Percentiles rank a stretch among this genome's conserved stretches.
Evolutionary conservation across 169 alveolate genomes (phyloP).

Genomic region (Plasmodium blacklocki): DNA sequence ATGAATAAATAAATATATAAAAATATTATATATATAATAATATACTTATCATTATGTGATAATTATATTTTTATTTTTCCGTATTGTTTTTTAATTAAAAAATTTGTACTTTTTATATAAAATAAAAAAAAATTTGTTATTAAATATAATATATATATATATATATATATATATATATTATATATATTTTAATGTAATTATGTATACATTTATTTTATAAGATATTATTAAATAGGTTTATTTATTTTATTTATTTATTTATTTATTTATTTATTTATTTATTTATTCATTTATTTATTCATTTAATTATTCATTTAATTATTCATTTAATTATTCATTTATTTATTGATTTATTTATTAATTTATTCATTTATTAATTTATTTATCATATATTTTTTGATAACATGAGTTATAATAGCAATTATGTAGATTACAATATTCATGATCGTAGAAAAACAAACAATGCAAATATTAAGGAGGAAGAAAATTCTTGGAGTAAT

Average conservation of each 20-base stretch:
- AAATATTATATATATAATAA: too few species aligned
- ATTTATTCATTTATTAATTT: not conserved
- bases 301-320: too few species aligned
- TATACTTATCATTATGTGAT: too few species aligned
- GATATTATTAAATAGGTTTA: not conserved
- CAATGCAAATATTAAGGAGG: conserved; percentile 22
- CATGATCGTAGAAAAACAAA: conserved; percentile 57
- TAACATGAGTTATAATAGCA: conserved; percentile 40
- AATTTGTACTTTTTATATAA: too few species aligned
- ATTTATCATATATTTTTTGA: conserved; percentile 9
- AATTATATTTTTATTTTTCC: too few species aligned
- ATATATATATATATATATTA: not conserved
- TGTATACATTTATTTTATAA: not conserved
- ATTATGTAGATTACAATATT: conserved; percentile 23
- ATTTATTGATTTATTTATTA: too few species aligned
- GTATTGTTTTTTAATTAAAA: too few species aligned
- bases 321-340: too few species aligned
- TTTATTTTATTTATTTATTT: not conserved
- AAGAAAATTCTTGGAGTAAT: conserved; percentile 18
- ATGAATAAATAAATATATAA: too few species aligned
- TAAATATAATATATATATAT: too few species aligned
- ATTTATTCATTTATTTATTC: not conserved
- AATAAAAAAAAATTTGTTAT: too few species aligned
- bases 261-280: not conserved
- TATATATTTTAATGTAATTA: not conserved